A percentile compares a stretch with the other conserved stretches of the same genome.
phyloP scores from a whole-genome alignment of 129 eudicot genomes.

The Mikania micrantha region DNA sequence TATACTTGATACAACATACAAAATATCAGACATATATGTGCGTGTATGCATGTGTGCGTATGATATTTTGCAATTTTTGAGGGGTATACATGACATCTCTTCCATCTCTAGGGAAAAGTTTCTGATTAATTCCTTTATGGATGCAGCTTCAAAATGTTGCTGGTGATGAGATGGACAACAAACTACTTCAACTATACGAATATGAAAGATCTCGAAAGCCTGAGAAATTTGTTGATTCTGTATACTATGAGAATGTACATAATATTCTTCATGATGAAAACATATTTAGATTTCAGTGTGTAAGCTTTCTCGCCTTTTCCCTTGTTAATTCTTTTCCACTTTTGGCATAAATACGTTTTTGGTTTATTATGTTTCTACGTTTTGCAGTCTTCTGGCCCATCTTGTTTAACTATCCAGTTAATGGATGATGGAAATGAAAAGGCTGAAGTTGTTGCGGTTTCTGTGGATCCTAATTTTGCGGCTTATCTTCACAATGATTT shows the following conservation, averaged over 20 bases:
- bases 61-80: not conserved
- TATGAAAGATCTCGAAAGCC: constrained; percentile 79
- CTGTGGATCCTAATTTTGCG: constrained; percentile 81
- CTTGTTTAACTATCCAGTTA: constrained; percentile 64
- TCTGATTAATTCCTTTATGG: constrained; percentile 12
- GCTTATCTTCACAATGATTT: constrained; percentile 70
- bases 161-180: constrained; percentile 75
- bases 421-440: constrained; percentile 88
- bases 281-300: constrained; percentile 86
- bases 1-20: not conserved
- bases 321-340: not conserved
- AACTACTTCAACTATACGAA: constrained; percentile 76
- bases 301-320: constrained; percentile 35
- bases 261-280: constrained; percentile 84
- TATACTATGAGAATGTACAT: constrained; percentile 87
- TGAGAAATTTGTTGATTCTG: constrained; percentile 71
- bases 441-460: constrained; percentile 81
- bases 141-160: constrained; percentile 91
- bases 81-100: not conserved
- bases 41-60: too few relatives aligned
- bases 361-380: constrained; percentile 7
- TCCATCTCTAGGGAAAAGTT: not conserved
- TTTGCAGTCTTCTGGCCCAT: constrained; percentile 62
- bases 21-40: not conserved
- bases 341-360: not conserved